phyloP scores from a whole-genome alignment of 169 alveolate species.

The Eimeria sp. region DNA sequence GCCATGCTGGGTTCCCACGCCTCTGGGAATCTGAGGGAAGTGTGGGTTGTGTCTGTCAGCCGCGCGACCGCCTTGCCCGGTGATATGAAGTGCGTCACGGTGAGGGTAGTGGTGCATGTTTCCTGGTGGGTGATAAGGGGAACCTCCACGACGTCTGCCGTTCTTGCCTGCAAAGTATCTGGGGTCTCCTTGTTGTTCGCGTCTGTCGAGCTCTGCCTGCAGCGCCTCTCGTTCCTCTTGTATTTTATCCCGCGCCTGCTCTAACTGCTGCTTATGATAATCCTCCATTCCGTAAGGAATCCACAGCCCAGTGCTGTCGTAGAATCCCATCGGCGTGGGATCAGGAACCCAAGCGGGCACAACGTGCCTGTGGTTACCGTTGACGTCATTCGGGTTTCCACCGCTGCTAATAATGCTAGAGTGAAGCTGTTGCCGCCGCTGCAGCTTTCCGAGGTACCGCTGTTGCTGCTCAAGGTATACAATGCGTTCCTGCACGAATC shows the following conservation, averaged over 20 bases:
- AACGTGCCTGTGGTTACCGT: neutral
- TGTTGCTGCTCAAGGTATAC: neutral
- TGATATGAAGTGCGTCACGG: neutral
- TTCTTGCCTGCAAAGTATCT: neutral
- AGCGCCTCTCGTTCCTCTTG: neutral
- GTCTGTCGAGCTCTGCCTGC: neutral
- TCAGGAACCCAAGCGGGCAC: slow-evolving; percentile 30
- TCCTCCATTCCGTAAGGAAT: slow-evolving; percentile 53
- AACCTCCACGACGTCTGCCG: neutral
- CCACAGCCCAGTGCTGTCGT: slow-evolving; percentile 31
- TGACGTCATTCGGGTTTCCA: neutral
- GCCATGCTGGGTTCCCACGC: neutral
- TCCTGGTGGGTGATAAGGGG: neutral
- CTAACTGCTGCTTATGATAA: slow-evolving; percentile 12
- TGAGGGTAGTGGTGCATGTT: neutral
- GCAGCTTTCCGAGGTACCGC: neutral
- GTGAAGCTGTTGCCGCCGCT: slow-evolving; percentile 3
- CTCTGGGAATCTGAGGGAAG: neutral
- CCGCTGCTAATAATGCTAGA: neutral
- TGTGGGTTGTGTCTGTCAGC: neutral
- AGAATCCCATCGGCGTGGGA: slow-evolving; percentile 20
- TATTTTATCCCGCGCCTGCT: neutral
- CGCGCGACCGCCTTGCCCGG: neutral
- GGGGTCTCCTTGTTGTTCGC: neutral
- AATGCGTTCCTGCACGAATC: neutral